Evolutionary conservation across 192 early-diverging fungal genomes (phyloP).

Genomic region (Radiomyces spectabilis): DNA sequence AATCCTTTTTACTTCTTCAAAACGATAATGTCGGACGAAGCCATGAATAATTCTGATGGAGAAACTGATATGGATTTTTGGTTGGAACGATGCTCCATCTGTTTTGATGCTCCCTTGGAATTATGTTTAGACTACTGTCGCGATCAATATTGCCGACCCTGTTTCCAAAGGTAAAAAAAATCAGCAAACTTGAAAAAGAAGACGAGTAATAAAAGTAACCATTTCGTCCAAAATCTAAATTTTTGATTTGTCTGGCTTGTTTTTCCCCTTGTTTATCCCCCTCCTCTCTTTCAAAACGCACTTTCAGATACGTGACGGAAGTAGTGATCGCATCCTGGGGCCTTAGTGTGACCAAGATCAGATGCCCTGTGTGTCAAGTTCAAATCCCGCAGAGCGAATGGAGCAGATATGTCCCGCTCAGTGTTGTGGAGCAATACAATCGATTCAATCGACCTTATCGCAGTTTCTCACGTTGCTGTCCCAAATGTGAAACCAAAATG

Average conservation of each 20-base stretch:
- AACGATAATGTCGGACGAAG: no score
- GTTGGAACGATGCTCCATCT: constrained; percentile 37
- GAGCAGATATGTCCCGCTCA: constrained; percentile 44
- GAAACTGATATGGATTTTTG: constrained; percentile 29
- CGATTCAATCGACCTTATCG: constrained; percentile 49
- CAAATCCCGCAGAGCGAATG: constrained; percentile 43
- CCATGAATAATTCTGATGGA: no score
- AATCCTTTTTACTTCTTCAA: no score
- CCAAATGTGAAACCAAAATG: constrained; percentile 39
- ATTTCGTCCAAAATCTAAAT: no score
- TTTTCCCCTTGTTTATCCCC: no score
- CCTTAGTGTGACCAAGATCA: constrained; percentile 45
- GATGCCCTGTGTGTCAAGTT: constrained; percentile 50
- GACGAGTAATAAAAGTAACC: no score
- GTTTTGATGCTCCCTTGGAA: constrained; percentile 37
- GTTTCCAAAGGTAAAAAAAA: no score
- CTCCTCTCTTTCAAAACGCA: no score
- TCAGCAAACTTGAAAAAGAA: no score
- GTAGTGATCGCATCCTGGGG: constrained; percentile 55
- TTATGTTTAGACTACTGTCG: constrained; percentile 38
- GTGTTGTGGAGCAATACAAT: constrained; percentile 34
- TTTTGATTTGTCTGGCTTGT: no score
- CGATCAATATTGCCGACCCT: constrained; percentile 43
- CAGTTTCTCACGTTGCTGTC: constrained; percentile 41
- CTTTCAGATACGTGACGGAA: constrained; percentile 48